phyloP scores from a whole-genome alignment of 768 basidiomycete species.

The Tricholoma sp. region DNA sequence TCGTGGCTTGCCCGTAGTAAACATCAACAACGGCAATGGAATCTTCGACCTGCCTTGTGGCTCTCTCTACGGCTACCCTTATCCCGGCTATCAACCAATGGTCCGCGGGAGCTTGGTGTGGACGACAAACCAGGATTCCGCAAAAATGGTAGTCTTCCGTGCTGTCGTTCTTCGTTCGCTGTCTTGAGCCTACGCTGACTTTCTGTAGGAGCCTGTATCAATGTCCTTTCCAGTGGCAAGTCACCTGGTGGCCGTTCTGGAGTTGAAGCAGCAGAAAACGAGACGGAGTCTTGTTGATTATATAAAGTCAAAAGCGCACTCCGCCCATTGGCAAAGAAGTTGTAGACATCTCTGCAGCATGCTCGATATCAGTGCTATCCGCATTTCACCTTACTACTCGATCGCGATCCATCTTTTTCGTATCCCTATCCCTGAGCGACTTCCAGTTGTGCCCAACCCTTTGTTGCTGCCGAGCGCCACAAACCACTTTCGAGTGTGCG shows the following conservation, averaged over 20 bases:
- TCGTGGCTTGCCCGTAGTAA: conserved; percentile 9
- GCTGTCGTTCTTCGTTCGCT: background rate
- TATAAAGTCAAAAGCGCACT: too few relatives aligned
- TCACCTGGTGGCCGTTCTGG: conserved; percentile 5
- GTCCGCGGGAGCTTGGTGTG: background rate
- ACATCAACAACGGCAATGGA: conserved; percentile 1
- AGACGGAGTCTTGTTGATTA: conserved; percentile 14
- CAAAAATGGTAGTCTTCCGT: background rate
- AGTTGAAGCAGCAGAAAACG: conserved; percentile 16
- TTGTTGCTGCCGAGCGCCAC: too few relatives aligned
- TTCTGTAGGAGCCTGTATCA: too few relatives aligned
- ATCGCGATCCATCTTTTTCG: too few relatives aligned
- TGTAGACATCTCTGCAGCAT: too few relatives aligned
- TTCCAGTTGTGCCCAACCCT: too few relatives aligned
- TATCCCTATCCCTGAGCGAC: too few relatives aligned
- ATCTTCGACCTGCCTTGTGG: conserved; percentile 3
- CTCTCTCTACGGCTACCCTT: background rate
- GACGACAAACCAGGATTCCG: background rate
- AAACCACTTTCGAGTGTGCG: too few relatives aligned
- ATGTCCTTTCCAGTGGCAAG: background rate
- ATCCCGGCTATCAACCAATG: conserved; percentile 1
- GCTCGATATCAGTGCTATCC: too few relatives aligned
- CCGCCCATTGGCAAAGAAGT: too few relatives aligned
- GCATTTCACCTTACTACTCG: too few relatives aligned
- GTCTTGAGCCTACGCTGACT: too few relatives aligned